Conservation (phyloP, 1,139 yeast species). For the Sugiyamaella neomexicana region DNA sequence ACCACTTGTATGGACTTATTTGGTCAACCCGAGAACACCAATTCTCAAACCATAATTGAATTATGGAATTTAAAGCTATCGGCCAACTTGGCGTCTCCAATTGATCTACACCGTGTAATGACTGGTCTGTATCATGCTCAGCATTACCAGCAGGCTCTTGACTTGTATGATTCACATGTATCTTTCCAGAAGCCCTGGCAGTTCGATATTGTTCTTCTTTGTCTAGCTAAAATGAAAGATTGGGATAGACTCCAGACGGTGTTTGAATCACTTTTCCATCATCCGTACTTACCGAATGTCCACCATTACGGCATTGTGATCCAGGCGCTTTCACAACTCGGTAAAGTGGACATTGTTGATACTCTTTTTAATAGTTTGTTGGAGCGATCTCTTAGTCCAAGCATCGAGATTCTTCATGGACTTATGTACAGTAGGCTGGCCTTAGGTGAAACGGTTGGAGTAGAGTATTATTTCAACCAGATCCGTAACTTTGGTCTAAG, state of each 20-base stretch:
- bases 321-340: conserved; percentile 59
- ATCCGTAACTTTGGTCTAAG: conserved; percentile 43
- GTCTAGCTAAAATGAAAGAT: conserved; percentile 54
- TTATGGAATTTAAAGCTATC: conserved; percentile 26
- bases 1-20: conserved; percentile 27
- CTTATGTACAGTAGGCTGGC: conserved; percentile 51
- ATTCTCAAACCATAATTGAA: conserved; percentile 16
- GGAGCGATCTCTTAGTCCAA: conserved; percentile 52
- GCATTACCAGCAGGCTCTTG: conserved; percentile 48
- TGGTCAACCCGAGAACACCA: conserved; percentile 6
- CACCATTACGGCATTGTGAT: conserved; percentile 65
- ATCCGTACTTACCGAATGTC: conserved; percentile 52
- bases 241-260: conserved; percentile 63
- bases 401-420: conserved; percentile 47
- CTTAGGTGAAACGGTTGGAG: conserved; percentile 50
- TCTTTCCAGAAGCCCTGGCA: conserved; percentile 33
- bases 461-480: conserved; percentile 46
- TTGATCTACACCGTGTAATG: conserved; percentile 43
- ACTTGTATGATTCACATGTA: conserved; percentile 42
- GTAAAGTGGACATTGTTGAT: conserved; percentile 56
- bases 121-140: conserved; percentile 45
- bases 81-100: conserved; percentile 20
- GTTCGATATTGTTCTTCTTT: conserved; percentile 35
- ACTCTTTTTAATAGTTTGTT: conserved; percentile 50
- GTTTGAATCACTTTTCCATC: conserved; percentile 63